A percentile compares a stretch with the other conserved stretches of the same genome.
These are phyloP conservation scores for Juncus effusus DNA, from an alignment of 176 grass and related monocot species.

Conservation along the genomic window DNA sequence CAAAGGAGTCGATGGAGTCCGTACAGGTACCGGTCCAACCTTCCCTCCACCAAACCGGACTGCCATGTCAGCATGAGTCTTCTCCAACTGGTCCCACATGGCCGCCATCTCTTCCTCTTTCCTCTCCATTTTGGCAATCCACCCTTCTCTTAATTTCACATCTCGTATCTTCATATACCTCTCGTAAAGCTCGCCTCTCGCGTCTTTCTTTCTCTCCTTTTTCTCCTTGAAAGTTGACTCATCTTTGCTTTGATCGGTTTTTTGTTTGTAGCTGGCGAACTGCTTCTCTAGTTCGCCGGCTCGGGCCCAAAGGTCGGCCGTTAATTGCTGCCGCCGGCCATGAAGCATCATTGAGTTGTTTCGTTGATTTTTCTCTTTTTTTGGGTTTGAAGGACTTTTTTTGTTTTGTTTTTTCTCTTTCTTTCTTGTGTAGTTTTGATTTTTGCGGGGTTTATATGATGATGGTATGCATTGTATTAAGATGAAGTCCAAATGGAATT, in stretches of 20 bases:
- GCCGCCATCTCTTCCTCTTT: conserved; percentile 56
- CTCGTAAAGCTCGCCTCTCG: conserved; percentile 48
- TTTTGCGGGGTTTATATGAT: conserved; percentile 19
- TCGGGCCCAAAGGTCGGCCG: conserved; percentile 44
- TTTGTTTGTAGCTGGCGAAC: conserved; percentile 53
- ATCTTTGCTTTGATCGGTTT: neutral
- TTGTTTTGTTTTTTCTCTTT: neutral
- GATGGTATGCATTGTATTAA: neutral
- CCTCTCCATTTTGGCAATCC: conserved; percentile 43
- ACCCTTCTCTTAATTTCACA: conserved; percentile 51
- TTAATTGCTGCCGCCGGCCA: neutral
- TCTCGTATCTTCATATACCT: conserved; percentile 52
- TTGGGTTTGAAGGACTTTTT: neutral
- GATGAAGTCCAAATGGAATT: conserved; percentile 10
- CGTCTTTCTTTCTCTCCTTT: conserved; percentile 24
- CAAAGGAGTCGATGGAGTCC: neutral
- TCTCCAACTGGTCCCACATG: conserved; percentile 50
- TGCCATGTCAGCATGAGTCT: conserved; percentile 13
- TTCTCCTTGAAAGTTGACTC: neutral
- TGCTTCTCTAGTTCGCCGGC: conserved; percentile 64
- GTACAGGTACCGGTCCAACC: neutral
- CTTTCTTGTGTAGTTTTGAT: conserved; percentile 18
- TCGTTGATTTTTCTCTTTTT: neutral
- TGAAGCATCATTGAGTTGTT: conserved; percentile 10
- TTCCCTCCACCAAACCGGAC: neutral